Percentiles rank a stretch among this genome's conserved stretches.
These are phyloP conservation scores for Tolypocladium ophioglossoides DNA, from an alignment of 2,329 filamentous ascomycete genomes.

Conservation along the genomic window DNA sequence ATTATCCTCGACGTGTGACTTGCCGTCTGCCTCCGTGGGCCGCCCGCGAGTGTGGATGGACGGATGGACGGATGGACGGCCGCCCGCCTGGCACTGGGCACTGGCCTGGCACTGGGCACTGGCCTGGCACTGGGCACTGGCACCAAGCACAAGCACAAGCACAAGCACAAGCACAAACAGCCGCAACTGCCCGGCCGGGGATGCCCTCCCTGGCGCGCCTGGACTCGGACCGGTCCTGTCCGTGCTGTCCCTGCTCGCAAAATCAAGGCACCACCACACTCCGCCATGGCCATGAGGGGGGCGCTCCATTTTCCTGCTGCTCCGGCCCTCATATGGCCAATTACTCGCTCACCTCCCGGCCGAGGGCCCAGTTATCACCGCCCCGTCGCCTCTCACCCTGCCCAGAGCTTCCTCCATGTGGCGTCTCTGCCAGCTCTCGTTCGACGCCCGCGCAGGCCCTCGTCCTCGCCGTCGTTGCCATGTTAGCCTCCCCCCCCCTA, in stretches of 20 bases:
- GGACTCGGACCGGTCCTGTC: not conserved
- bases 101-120: no score
- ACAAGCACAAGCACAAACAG: no score
- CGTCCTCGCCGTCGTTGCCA: not conserved
- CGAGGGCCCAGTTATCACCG: not conserved
- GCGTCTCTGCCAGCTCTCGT: not conserved
- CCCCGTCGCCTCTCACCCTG: not conserved
- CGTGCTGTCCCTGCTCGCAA: no score
- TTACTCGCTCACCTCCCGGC: not conserved
- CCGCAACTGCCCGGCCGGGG: no score
- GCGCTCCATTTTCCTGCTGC: not conserved
- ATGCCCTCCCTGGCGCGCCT: no score
- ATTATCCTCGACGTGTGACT: not conserved
- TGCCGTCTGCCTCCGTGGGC: no score
- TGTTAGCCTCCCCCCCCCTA: not conserved
- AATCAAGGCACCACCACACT: not conserved
- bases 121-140: no score
- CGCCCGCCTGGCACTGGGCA: no score
- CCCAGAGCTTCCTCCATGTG: not conserved
- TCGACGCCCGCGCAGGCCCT: not conserved
- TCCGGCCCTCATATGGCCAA: not conserved
- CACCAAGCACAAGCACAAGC: no score
- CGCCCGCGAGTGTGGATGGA: no score
- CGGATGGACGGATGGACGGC: no score
- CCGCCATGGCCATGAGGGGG: not conserved